Percentiles rank a stretch among this genome's conserved stretches.
phyloP scores from a whole-genome alignment of 257 asterid genomes.

The Verbena officinalis region DNA sequence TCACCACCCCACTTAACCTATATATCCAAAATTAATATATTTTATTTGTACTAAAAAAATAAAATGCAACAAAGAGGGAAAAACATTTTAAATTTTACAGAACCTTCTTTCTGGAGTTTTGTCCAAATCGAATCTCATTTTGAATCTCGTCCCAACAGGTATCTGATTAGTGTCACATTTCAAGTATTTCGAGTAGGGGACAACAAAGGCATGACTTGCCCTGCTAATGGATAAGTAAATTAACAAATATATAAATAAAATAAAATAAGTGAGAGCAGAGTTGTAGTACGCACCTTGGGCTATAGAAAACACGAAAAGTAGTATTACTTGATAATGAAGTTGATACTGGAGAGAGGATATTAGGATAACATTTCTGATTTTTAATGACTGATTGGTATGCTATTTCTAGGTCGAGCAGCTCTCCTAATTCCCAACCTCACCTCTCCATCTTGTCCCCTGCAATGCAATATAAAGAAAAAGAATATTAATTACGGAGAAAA shows the following conservation, averaged over 20 bases:
- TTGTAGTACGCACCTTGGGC: conserved; percentile 56
- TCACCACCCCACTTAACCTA: conserved; percentile 85
- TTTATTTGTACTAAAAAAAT: background rate
- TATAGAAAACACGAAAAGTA: conserved; percentile 52
- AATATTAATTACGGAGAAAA: background rate
- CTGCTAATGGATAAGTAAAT: conserved; percentile 29
- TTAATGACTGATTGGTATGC: conserved; percentile 61
- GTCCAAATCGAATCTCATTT: conserved; percentile 67
- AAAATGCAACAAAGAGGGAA: conserved; percentile 17
- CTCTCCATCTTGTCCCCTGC: conserved; percentile 67
- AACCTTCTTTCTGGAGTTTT: conserved; percentile 88
- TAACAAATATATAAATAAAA: too few relatives aligned
- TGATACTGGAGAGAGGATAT: conserved; percentile 57
- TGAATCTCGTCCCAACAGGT: conserved; percentile 69
- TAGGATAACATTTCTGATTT: conserved; percentile 55
- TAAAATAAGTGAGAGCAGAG: background rate
- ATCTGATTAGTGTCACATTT: conserved; percentile 47
- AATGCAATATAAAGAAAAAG: background rate
- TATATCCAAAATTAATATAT: conserved; percentile 8
- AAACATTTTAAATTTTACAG: conserved; percentile 3
- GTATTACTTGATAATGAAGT: conserved; percentile 51
- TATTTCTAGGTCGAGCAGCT: conserved; percentile 73
- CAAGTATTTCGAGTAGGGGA: conserved; percentile 67
- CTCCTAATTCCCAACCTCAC: conserved; percentile 72
- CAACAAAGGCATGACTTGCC: conserved; percentile 68